Evolutionary conservation across 176 grass and related monocot species (phyloP), one percentile per base, ranked within the genome.

Genomic region (Phragmites australis): DNA sequence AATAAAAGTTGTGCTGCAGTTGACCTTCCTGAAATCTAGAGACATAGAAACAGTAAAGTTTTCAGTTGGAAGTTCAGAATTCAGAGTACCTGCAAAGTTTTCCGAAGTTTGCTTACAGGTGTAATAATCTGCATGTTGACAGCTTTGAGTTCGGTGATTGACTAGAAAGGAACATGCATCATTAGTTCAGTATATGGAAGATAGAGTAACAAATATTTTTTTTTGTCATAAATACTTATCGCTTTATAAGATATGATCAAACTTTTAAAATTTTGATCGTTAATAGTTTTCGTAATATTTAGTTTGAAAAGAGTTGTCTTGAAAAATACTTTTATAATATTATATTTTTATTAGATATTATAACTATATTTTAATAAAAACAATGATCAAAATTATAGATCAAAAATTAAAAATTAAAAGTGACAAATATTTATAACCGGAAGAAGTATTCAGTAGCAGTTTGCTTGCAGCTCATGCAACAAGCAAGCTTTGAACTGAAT

Each of bases 401-500:
- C n/a, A n/a, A n/a, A n/a, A n/a, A n/a, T n/a, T n/a, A n/a, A n/a
- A n/a, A n/a, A n/a, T n/a, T n/a, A n/a, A n/a, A n/a, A n/a, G n/a
- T n/a, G n/a, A n/a, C n/a, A n/a, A n/a, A n/a, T n/a, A n/a, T n/a
- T n/a, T n/a, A n/a, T n/a, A n/a, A n/a, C n/a, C n/a, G n/a, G n/a
- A n/a, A n/a, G n/a, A n/a, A n/a, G n/a, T 31, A 81, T 49, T 42
- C 70, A 68, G 77, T 81, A 72, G 23, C 76, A 73, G 83, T 66
- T 82, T 78, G 49, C 58, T 82, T 86, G 78, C 73, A 86, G 78
- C 63, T 72, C 75, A 75, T 88, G 68, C 76, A 51, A 39, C 75
- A 75, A 84, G 68, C 76, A 51, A 39, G 21, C 31, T 72, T 49
- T 75, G 83, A 77, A 76, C 68, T 66, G 19, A 86, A 73, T 58